These are phyloP conservation scores for Suhomyces atakaporum DNA, from an alignment of 1,139 yeast genomes.

Conservation along the genomic window DNA sequence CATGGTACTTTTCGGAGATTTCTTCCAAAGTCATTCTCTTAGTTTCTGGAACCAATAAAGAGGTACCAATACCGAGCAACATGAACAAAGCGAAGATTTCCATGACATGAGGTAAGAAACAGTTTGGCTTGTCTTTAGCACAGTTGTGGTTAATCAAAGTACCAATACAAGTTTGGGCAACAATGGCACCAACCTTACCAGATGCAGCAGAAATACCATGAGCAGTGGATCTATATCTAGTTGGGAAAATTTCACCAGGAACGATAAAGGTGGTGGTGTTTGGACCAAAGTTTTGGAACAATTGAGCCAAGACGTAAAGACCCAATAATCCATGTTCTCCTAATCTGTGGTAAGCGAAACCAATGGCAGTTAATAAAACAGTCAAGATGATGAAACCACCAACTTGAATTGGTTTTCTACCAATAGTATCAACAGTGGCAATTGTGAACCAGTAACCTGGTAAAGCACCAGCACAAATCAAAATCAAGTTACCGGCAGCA, in stretches of 20 bases:
- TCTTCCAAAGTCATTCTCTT: constrained; percentile 87
- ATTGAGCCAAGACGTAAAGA: constrained; percentile 73
- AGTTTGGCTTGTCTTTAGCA: constrained; percentile 56
- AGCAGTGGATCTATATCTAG: constrained; percentile 96
- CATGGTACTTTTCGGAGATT: constrained; percentile 75
- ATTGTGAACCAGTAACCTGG: constrained; percentile 89
- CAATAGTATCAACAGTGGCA: constrained; percentile 73
- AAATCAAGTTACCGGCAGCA: constrained; percentile 86
- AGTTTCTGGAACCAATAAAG: constrained; percentile 82
- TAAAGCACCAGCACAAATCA: constrained; percentile 87
- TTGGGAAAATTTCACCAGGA: constrained; percentile 97
- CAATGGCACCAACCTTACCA: constrained; percentile 96
- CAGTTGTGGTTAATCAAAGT: constrained; percentile 79
- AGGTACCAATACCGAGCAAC: constrained; percentile 68
- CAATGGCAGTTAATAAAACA: constrained; percentile 66
- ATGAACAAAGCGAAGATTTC: constrained; percentile 89
- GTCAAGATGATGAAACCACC: constrained; percentile 74
- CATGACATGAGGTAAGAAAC: constrained; percentile 90
- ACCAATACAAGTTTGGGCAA: constrained; percentile 91
- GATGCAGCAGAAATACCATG: constrained; percentile 96
- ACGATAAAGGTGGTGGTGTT: constrained; percentile 93
- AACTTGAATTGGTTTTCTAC: constrained; percentile 80
- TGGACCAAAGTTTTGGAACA: constrained; percentile 92
- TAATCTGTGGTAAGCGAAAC: constrained; percentile 75
- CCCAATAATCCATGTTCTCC: constrained; percentile 68